Evolutionary conservation across 2,329 filamentous ascomycete species (phyloP).

Genomic region (Ophiocordyceps sinensis): DNA sequence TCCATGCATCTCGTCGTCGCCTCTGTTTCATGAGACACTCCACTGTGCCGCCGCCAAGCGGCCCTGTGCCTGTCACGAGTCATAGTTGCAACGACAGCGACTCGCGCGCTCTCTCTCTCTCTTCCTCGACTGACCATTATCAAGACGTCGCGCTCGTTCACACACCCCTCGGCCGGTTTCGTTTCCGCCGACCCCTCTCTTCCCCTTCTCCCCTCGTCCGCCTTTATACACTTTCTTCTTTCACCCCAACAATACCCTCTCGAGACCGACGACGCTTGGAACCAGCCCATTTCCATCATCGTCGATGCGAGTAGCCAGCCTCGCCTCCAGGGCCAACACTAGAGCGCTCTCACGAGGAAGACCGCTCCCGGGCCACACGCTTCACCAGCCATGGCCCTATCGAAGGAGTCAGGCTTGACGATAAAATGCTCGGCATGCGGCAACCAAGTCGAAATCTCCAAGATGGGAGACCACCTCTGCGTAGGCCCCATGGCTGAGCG

Average conservation of each 20-base stretch:
- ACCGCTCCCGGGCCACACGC: neutral
- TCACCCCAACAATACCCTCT: too few relatives aligned
- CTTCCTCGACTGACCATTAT: too few relatives aligned
- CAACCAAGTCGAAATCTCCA: constrained; percentile 63
- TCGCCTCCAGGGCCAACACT: neutral
- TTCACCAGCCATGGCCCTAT: constrained; percentile 29
- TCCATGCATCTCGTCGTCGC: neutral
- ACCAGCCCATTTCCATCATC: too few relatives aligned
- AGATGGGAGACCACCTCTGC: constrained; percentile 79
- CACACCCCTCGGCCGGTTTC: too few relatives aligned
- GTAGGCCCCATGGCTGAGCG: constrained; percentile 32
- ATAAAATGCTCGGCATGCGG: constrained; percentile 82
- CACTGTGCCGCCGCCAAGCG: neutral
- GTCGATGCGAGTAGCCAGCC: neutral
- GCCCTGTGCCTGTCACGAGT: neutral
- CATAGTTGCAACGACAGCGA: neutral
- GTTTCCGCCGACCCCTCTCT: too few relatives aligned
- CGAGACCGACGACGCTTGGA: too few relatives aligned
- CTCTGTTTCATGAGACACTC: constrained; percentile 2
- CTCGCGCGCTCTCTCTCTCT: too few relatives aligned
- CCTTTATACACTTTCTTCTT: too few relatives aligned
- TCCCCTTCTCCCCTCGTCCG: too few relatives aligned
- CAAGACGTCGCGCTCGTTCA: too few relatives aligned
- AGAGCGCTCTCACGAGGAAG: neutral
- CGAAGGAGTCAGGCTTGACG: constrained; percentile 52